Base-by-base conservation (phyloP, 176 grass and related monocot genomes). In the Zea mays region DNA sequence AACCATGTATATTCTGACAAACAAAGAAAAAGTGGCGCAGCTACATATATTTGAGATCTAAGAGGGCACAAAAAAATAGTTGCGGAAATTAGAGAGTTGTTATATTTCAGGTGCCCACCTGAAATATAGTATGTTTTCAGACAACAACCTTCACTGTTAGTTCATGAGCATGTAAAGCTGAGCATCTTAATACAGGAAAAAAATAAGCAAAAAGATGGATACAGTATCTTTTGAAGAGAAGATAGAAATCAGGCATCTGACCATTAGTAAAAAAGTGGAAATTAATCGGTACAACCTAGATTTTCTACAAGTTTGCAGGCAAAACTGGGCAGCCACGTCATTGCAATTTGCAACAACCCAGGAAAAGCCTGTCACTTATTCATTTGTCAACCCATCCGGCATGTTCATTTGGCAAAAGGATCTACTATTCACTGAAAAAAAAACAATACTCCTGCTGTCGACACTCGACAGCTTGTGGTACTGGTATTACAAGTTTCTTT, bases 11-110 rank as follows among this genome's bases (percentile, higher is more conserved):
- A 27, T 58, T 55, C 38, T 64, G 36, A 48, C 40, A 63, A 69
- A 54, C 14, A 45, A 15, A 71, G 40, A 67, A 60, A 47, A 39
- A 52, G 62, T 69, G 62, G 12, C 8, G 4, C 61, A 21, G 52
- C 42, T 45, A 68, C 20, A 43, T 19, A 78, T 79, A 75, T 44
- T 60, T 35, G 41, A 69, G 47, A 82, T 65, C 72, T 13, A 46
- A 70, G 21, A 8, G 8, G 8, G 4, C 40, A 45, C 40, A 76
- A 37, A 10, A 27, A 27, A 27, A 27, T 27, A 27, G 27, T 27
- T 27, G 27, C 27, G 27, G 27, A 27, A 27, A 27, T 27, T 27
- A 27, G 27, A 27, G 27, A 27, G 27, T 27, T 27, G 27, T 27
- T 27, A 27, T 27, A 27, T 27, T 27, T 27, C 27, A 27, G 27